Conservation (phyloP, 2,329 filamentous ascomycete genomes). For the Fusarium duplospermum region DNA sequence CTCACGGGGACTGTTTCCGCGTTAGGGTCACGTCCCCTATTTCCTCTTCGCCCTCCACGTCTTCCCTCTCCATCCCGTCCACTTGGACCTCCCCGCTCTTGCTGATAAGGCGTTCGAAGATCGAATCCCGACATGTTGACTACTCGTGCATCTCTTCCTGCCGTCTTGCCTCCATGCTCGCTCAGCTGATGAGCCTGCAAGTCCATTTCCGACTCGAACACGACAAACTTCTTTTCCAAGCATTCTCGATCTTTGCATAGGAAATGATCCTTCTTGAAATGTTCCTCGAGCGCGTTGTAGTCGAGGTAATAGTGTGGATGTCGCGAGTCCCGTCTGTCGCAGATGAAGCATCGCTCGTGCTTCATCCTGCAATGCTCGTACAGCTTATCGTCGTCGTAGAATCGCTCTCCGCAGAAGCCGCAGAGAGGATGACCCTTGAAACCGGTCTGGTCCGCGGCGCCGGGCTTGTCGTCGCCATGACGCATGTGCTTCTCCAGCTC, state of each 20-base stretch:
- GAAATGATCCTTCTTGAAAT: conserved; percentile 90
- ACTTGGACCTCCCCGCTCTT: conserved; percentile 60
- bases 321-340: conserved; percentile 76
- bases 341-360: conserved; percentile 95
- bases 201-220: conserved; percentile 95
- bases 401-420: conserved; percentile 89
- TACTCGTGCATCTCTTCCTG: conserved; percentile 81
- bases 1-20: conserved; percentile 81
- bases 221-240: conserved; percentile 96
- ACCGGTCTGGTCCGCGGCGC: conserved; percentile 90
- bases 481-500: conserved; percentile 90
- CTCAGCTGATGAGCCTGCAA: conserved; percentile 92
- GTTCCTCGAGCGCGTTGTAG: conserved; percentile 85
- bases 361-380: conserved; percentile 93
- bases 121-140: conserved; percentile 93
- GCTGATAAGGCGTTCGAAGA: conserved; percentile 77
- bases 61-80: conserved; percentile 56
- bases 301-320: conserved; percentile 92
- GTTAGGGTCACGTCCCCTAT: conserved; percentile 86
- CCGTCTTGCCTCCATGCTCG: conserved; percentile 87
- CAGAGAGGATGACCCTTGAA: conserved; percentile 97
- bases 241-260: conserved; percentile 88
- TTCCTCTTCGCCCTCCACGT: conserved; percentile 61
- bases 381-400: conserved; percentile 96
- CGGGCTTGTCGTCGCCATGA: conserved; percentile 89